These are phyloP conservation scores for Nicotiana tabacum DNA, from an alignment of 257 asterid genomes.

Conservation along the genomic window DNA sequence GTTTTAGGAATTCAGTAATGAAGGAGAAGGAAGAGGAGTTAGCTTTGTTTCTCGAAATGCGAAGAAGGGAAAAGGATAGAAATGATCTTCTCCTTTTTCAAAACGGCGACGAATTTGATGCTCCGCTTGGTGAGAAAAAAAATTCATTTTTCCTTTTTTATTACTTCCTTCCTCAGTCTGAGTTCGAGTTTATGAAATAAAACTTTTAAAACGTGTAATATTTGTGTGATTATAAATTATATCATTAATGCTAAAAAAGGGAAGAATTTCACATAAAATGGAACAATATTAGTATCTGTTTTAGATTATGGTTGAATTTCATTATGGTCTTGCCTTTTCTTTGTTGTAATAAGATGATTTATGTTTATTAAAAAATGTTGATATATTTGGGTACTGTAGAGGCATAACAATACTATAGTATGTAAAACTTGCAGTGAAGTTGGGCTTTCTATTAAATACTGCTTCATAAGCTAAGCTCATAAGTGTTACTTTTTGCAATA, in stretches of 20 bases:
- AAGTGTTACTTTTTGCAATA: neutral
- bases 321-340: neutral
- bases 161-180: too few relatives aligned
- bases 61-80: conserved; percentile 1
- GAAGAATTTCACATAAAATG: too few relatives aligned
- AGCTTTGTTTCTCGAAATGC: conserved; percentile 16
- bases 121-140: conserved; percentile 6
- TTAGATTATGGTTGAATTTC: neutral
- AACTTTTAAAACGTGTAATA: too few relatives aligned
- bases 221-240: too few relatives aligned
- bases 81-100: conserved; percentile 3
- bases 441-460: neutral
- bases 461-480: neutral
- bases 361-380: neutral
- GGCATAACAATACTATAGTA: neutral
- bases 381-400: neutral
- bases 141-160: too few relatives aligned
- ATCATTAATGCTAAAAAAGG: too few relatives aligned
- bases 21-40: conserved; percentile 17
- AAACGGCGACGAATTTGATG: conserved; percentile 12
- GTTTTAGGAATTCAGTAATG: conserved; percentile 6
- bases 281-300: too few relatives aligned
- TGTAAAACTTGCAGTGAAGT: neutral
- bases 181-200: too few relatives aligned
- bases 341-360: neutral